These are phyloP conservation scores for Penicillium sumatraense DNA, from an alignment of 2,329 filamentous ascomycete genomes.

Conservation along the genomic window DNA sequence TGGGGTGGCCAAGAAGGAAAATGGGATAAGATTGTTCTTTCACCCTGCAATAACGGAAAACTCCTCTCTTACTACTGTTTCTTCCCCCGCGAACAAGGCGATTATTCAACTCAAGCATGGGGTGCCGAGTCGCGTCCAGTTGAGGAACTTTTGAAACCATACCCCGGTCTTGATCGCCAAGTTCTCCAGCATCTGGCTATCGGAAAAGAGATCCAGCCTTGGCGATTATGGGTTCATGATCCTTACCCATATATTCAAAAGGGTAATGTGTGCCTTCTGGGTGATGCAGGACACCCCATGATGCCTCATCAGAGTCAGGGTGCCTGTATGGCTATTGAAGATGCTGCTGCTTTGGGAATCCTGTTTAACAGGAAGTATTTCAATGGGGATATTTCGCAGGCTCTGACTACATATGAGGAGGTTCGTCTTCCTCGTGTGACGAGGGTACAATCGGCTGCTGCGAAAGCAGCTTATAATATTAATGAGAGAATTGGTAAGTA, in stretches of 20 bases:
- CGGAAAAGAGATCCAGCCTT: constrained; percentile 66
- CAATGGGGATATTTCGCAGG: constrained; percentile 53
- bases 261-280: constrained; percentile 60
- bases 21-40: constrained; percentile 72
- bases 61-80: constrained; percentile 73
- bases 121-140: constrained; percentile 56
- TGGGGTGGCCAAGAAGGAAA: constrained; percentile 67
- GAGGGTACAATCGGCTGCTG: constrained; percentile 61
- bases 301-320: constrained; percentile 73
- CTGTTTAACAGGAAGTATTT: constrained; percentile 59
- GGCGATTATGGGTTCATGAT: constrained; percentile 68
- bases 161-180: constrained; percentile 62
- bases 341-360: constrained; percentile 66
- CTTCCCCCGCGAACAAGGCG: constrained; percentile 64
- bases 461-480: constrained; percentile 64
- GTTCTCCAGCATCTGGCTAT: constrained; percentile 63
- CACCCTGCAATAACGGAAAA: constrained; percentile 68
- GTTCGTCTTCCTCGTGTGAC: constrained; percentile 61
- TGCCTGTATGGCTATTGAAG: constrained; percentile 71
- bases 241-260: constrained; percentile 64
- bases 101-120: constrained; percentile 67
- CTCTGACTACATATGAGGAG: constrained; percentile 57
- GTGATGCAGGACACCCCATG: constrained; percentile 72
- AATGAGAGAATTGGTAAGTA: constrained; percentile 63
- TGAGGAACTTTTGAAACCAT: constrained; percentile 65